Percentiles rank a stretch among this genome's conserved stretches.
Conservation (phyloP, 208 protist species). For the Wallacemonas sp. region DNA sequence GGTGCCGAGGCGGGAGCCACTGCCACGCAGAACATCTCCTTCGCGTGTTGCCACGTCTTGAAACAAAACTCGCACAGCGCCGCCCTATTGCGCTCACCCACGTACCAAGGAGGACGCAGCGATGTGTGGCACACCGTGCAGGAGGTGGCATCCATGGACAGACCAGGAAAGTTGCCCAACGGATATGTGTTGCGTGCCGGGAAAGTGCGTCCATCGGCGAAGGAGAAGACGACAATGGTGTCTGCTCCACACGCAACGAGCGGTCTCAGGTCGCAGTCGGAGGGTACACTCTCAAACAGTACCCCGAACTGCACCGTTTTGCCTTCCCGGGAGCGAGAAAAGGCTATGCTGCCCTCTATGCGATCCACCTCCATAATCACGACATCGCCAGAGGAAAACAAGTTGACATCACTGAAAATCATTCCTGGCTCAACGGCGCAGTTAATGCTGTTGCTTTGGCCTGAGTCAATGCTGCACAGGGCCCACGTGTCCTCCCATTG, state of each 20-base stretch:
- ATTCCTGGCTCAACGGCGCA: slow-evolving; percentile 82
- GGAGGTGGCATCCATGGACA: slow-evolving; percentile 10
- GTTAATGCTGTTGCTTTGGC: slow-evolving; percentile 77
- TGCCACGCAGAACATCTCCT: slow-evolving; percentile 63
- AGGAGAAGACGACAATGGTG: slow-evolving; percentile 82
- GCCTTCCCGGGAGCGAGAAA: slow-evolving; percentile 66
- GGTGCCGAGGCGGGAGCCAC: slow-evolving; percentile 13
- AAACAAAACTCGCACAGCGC: slow-evolving; percentile 81
- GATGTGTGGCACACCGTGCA: slow-evolving; percentile 37
- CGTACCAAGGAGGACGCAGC: slow-evolving; percentile 60
- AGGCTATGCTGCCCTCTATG: slow-evolving; percentile 56
- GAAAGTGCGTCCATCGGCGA: slow-evolving; percentile 64
- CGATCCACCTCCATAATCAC: slow-evolving; percentile 71
- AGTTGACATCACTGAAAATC: slow-evolving; percentile 67
- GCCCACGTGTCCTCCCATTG: slow-evolving; percentile 78
- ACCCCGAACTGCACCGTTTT: slow-evolving; percentile 73
- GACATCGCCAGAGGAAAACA: slow-evolving; percentile 74
- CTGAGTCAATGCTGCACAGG: slow-evolving; percentile 75
- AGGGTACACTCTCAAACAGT: slow-evolving; percentile 72
- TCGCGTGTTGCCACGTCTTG: slow-evolving; percentile 74
- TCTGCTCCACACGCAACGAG: slow-evolving; percentile 69
- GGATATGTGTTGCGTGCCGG: slow-evolving; percentile 73
- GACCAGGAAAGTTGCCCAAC: slow-evolving; percentile 40
- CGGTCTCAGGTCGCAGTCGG: slow-evolving; percentile 45
- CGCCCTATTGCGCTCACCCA: slow-evolving; percentile 46